These are phyloP conservation scores for Rosa hybrid DNA, from an alignment of 331 rosid genomes.

Conservation along the genomic window DNA sequence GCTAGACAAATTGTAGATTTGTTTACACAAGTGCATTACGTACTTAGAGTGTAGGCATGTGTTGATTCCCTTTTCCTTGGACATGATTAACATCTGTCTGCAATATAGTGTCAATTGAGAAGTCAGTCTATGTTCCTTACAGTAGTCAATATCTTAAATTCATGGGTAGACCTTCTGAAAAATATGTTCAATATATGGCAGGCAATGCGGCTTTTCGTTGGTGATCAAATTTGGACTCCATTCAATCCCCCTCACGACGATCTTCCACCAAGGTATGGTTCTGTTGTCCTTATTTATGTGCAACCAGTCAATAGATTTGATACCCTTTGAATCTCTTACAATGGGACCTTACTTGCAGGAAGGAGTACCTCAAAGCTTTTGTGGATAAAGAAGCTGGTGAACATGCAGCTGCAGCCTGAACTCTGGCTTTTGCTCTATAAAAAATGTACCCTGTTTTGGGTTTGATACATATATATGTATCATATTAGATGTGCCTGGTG, in stretches of 20 bases:
- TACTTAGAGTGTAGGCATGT: not conserved
- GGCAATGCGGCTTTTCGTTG: slow-evolving; percentile 93
- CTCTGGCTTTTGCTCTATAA: slow-evolving; percentile 15
- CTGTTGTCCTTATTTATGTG: not conserved
- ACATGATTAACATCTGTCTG: not conserved
- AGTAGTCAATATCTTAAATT: not conserved
- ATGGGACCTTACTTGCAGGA: slow-evolving; percentile 48
- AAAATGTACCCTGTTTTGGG: not conserved
- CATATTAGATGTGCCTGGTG: slow-evolving; percentile 19
- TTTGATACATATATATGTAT: not conserved
- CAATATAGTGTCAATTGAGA: not conserved
- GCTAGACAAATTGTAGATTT: not conserved
- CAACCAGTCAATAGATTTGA: not conserved
- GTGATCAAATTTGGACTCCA: slow-evolving; percentile 98
- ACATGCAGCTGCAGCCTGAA: slow-evolving; percentile 62
- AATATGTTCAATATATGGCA: slow-evolving; percentile 29
- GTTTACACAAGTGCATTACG: not conserved
- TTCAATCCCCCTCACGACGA: slow-evolving; percentile 92
- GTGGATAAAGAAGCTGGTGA: slow-evolving; percentile 57
- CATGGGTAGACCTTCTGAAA: not conserved
- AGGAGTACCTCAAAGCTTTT: slow-evolving; percentile 63
- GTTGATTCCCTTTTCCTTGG: not conserved
- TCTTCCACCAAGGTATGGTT: slow-evolving; percentile 83
- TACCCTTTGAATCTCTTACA: slow-evolving; percentile 23
- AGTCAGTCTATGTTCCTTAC: not conserved